These are phyloP conservation scores for Peribolospora baueri DNA, from an alignment of 768 basidiomycete species.

Conservation along the genomic window DNA sequence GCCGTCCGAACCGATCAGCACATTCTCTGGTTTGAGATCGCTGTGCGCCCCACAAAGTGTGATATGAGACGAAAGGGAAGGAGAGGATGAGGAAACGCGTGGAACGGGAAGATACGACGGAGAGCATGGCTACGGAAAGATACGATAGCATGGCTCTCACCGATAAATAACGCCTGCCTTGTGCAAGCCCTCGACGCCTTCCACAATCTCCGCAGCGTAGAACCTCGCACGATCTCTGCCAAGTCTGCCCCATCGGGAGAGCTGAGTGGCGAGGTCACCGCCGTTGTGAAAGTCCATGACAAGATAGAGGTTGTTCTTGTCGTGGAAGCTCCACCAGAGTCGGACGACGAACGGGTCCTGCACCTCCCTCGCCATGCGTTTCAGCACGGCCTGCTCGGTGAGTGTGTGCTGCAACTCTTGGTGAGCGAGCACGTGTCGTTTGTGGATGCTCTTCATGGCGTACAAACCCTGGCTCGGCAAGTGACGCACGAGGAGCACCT, in stretches of 20 bases:
- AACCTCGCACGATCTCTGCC: conserved; percentile 86
- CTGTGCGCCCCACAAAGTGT: background rate
- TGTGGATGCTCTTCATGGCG: conserved; percentile 91
- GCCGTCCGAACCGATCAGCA: conserved; percentile 77
- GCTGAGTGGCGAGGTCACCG: conserved; percentile 89
- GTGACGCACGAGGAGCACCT: conserved; percentile 73
- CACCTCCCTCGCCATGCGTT: conserved; percentile 63
- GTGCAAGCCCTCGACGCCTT: conserved; percentile 85
- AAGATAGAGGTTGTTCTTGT: conserved; percentile 86
- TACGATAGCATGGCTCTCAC: background rate
- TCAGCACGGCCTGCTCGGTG: conserved; percentile 85
- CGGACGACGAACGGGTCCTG: conserved; percentile 80
- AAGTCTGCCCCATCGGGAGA: conserved; percentile 80
- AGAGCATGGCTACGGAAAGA: no score
- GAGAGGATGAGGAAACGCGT: no score
- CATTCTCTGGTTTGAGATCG: conserved; percentile 89
- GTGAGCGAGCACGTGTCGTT: conserved; percentile 84
- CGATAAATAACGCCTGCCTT: conserved; percentile 88
- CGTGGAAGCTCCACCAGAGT: conserved; percentile 88
- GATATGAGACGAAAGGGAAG: no score
- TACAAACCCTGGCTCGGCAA: conserved; percentile 46
- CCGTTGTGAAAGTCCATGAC: conserved; percentile 97
- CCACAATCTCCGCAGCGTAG: conserved; percentile 85
- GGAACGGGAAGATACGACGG: no score
- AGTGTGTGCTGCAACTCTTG: conserved; percentile 90